Conservation (phyloP, 257 asterid genomes). For the Solanum gracilifrons region DNA sequence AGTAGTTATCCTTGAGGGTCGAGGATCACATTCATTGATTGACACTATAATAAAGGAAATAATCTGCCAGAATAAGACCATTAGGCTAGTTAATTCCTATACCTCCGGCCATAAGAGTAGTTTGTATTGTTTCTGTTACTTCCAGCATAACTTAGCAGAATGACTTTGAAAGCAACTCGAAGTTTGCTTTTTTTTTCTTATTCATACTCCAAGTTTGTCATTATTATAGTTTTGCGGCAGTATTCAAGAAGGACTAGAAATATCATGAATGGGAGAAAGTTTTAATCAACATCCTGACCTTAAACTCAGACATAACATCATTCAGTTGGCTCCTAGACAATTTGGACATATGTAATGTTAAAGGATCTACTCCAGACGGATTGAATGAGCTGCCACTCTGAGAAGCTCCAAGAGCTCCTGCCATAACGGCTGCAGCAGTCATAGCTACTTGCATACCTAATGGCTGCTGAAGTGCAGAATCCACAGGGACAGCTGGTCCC, state of each 20-base stretch:
- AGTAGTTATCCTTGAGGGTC: neutral
- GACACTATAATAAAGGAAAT: neutral
- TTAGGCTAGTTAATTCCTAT: neutral
- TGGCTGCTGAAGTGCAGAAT: conserved; percentile 56
- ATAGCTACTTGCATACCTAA: conserved; percentile 69
- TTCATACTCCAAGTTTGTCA: neutral
- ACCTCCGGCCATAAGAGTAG: neutral
- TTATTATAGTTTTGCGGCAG: neutral
- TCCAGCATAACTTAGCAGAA: neutral
- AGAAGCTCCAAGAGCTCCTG: conserved; percentile 75
- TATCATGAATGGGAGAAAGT: neutral
- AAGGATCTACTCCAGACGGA: conserved; percentile 64
- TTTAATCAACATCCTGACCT: conserved; percentile 40
- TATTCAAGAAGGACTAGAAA: neutral
- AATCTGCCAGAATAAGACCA: neutral
- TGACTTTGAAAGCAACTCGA: neutral
- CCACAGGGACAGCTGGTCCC: conserved; percentile 44
- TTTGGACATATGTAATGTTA: conserved; percentile 73
- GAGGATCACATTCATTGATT: neutral
- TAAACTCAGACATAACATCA: conserved; percentile 56
- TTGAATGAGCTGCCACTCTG: conserved; percentile 34
- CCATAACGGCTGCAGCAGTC: conserved; percentile 85
- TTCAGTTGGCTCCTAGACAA: conserved; percentile 73
- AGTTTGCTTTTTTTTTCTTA: neutral
- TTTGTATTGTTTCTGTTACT: neutral